Percentiles rank a stretch among this genome's conserved stretches.
Conservation (phyloP, 257 asterid genomes). For the Fraxinus americana region DNA sequence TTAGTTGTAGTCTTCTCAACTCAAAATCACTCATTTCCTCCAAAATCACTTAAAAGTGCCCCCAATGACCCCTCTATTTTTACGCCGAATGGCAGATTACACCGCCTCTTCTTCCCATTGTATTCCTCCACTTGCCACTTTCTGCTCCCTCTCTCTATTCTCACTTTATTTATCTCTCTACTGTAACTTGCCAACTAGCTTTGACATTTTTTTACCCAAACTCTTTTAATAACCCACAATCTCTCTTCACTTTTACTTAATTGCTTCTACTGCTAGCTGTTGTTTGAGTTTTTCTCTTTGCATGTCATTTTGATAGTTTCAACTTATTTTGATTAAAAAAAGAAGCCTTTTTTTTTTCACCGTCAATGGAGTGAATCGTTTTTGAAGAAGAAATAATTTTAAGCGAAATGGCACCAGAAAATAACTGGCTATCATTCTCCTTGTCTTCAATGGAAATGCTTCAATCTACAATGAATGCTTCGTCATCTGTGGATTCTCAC, state of each 20-base stretch:
- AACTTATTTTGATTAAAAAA: neutral
- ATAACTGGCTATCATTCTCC: slow-evolving; percentile 86
- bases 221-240: neutral
- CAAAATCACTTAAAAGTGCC: neutral
- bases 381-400: neutral
- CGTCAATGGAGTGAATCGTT: neutral
- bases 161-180: slow-evolving; percentile 22
- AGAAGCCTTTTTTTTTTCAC: neutral
- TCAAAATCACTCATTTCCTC: slow-evolving; percentile 12
- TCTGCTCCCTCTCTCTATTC: slow-evolving; percentile 20
- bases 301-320: slow-evolving; percentile 23
- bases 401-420: slow-evolving; percentile 66
- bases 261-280: slow-evolving; percentile 5
- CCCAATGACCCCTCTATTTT: slow-evolving; percentile 54
- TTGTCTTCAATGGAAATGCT: slow-evolving; percentile 84
- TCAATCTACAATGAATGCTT: slow-evolving; percentile 28
- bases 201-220: neutral
- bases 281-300: slow-evolving; percentile 30
- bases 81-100: slow-evolving; percentile 88
- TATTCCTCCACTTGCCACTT: slow-evolving; percentile 69
- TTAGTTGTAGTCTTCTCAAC: neutral
- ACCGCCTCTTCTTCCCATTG: slow-evolving; percentile 77
- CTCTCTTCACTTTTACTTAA: slow-evolving; percentile 22
- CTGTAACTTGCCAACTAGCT: slow-evolving; percentile 15
- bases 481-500: slow-evolving; percentile 46